A percentile compares a stretch with the other conserved stretches of the same genome.
Evolutionary conservation across 1,284 basidiomycete genomes (phyloP).

Genomic region (Cystobasidium pallidum): DNA sequence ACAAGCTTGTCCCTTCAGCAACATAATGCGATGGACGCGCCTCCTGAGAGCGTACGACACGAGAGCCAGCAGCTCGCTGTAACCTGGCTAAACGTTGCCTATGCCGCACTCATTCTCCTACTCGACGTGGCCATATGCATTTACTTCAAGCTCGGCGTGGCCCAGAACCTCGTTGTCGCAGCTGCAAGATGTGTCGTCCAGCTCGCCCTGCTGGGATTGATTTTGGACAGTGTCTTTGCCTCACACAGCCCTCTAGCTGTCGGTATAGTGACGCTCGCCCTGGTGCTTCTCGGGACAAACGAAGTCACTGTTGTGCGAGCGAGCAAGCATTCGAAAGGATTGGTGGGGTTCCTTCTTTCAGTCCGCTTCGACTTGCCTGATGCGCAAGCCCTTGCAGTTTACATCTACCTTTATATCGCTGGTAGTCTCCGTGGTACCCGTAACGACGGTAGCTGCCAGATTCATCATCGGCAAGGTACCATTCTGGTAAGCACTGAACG

Average conservation of each 20-base stretch:
- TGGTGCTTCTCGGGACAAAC: slow-evolving; percentile 29
- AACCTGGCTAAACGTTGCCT: slow-evolving; percentile 69
- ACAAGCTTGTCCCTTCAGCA: not conserved
- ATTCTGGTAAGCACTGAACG: slow-evolving; percentile 68
- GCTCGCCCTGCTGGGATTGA: slow-evolving; percentile 71
- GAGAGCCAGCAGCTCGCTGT: not conserved
- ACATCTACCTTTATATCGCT: slow-evolving; percentile 10
- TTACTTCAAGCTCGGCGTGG: slow-evolving; percentile 69
- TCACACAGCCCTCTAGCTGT: slow-evolving; percentile 24
- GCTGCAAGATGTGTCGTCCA: slow-evolving; percentile 75
- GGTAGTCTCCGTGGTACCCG: slow-evolving; percentile 62
- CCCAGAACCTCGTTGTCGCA: slow-evolving; percentile 68
- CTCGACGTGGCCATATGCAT: slow-evolving; percentile 68
- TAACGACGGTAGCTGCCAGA: slow-evolving; percentile 73
- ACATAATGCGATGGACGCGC: not conserved
- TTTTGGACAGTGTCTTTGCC: slow-evolving; percentile 22
- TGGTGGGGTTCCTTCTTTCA: slow-evolving; percentile 3
- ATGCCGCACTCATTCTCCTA: slow-evolving; percentile 73
- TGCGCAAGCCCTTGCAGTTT: not conserved
- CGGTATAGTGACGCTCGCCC: not conserved
- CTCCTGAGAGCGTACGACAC: not conserved
- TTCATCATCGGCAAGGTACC: slow-evolving; percentile 75
- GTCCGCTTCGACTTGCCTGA: not conserved
- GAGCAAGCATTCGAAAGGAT: slow-evolving; percentile 11
- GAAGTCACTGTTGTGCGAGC: slow-evolving; percentile 24